Base-by-base conservation (phyloP, 2,329 filamentous ascomycete species). In the Massarina eburnea region DNA sequence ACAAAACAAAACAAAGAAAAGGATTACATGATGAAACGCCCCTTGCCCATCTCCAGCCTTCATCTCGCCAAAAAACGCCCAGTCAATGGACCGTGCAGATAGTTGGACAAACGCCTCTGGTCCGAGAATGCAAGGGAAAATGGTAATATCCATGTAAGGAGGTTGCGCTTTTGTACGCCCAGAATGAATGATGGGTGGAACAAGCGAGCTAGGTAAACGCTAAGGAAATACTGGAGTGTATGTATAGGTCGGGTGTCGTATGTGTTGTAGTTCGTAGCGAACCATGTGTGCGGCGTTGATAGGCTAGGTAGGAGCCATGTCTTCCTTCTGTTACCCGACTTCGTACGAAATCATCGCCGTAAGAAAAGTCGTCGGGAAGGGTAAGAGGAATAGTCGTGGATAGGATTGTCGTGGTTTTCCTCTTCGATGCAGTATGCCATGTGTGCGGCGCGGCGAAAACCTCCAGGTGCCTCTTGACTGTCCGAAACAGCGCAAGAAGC, bases 121-220 rank as follows among this genome's bases (percentile, higher is more conserved):
- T 19, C 22, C 32, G 35, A 36, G 22, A 38, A 43, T 44, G 42
- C 42, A 44, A 43, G 27, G 41, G 26, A 37, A 43, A 36, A 19
- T 44, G 18, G 22, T 29, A n/a, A n/a, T n/a, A n/a, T 21, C 21
- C 41, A 44, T 45, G 32, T 39, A 40, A 20, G 40, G 19, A 33
- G 30, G 8, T 30, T 32, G 32, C 39, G 43, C 47, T 50, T 53
- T 50, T 48, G 43, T 42, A 45, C 48, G 39, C 51, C 49, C 46
- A 48, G 24, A 54, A 27, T 17, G 51, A 54, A 49, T 47, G 51
- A 45, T 43, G 46, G 48, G 43, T 43, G 22, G 32, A 35, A 26
- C 41, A 49, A 39, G 19, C 27, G 41, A 35, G 19, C 29, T 35
- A 10, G 21, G 17, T 21, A 26, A 30, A 35, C 29, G 12, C 20